A percentile compares a stretch with the other conserved stretches of the same genome.
phyloP scores from a whole-genome alignment of 371 early-diverging fungal species.

The Mortierella sp. region DNA sequence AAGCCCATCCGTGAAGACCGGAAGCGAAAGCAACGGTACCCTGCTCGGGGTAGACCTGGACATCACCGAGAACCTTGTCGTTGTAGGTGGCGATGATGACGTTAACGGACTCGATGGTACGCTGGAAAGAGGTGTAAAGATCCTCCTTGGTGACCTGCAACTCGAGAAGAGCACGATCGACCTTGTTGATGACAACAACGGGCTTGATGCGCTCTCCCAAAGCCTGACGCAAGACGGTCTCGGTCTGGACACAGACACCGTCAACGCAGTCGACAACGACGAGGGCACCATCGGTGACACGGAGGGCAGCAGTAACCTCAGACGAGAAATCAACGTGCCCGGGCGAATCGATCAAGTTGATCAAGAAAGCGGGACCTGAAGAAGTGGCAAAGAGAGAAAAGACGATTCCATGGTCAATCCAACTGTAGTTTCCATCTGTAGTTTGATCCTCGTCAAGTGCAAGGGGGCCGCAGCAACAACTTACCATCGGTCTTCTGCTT shows the following conservation, averaged over 20 bases:
- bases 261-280: conserved; percentile 99
- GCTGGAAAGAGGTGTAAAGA: conserved; percentile 89
- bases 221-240: conserved; percentile 99
- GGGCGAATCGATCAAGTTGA: conserved; percentile 99
- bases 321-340: conserved; percentile 99
- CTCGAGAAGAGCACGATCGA: conserved; percentile 99
- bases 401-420: neutral
- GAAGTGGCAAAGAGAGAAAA: neutral
- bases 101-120: conserved; percentile 94
- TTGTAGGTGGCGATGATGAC: conserved; percentile 91
- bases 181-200: conserved; percentile 98
- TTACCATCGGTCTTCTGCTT: conserved; percentile 88
- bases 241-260: conserved; percentile 99
- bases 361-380: conserved; percentile 89
- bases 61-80: conserved; percentile 83
- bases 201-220: conserved; percentile 98
- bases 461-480: too few relatives aligned
- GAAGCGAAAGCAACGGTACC: conserved; percentile 99
- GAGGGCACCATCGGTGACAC: conserved; percentile 99
- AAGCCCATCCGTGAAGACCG: conserved; percentile 99
- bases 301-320: conserved; percentile 99
- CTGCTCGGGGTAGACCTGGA: conserved; percentile 89
- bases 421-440: too few relatives aligned
- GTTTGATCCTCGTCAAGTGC: too few relatives aligned
- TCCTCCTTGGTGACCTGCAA: conserved; percentile 94